These are phyloP conservation scores for Flaveria ramosissima DNA, from an alignment of 129 eudicot genomes.

Conservation along the genomic window DNA sequence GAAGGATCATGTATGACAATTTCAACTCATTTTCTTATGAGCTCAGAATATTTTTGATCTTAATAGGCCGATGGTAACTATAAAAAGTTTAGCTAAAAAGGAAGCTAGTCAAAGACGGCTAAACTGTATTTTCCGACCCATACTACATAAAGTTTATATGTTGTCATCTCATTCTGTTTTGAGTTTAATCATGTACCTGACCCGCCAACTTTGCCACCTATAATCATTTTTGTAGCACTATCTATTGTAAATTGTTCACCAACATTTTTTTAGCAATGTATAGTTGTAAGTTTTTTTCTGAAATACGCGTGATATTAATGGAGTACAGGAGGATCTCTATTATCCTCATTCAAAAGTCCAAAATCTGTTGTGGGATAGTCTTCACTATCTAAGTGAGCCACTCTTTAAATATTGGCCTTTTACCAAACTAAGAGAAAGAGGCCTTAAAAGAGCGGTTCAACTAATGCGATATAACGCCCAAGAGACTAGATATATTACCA, in stretches of 20 bases:
- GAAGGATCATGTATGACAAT: not conserved
- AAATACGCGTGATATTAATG: not conserved
- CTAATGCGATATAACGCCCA: constrained; percentile 63
- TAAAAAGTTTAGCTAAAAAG: not conserved
- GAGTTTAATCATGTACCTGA: too few relatives aligned
- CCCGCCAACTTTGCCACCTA: not conserved
- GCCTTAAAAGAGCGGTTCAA: constrained; percentile 47
- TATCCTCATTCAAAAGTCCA: constrained; percentile 61
- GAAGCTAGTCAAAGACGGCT: not conserved
- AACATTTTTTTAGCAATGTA: not conserved
- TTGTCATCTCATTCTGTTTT: too few relatives aligned
- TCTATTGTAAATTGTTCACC: not conserved
- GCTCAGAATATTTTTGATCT: not conserved
- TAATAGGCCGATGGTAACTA: not conserved
- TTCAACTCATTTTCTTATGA: not conserved
- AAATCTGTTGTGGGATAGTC: constrained; percentile 64
- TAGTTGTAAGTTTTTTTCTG: not conserved
- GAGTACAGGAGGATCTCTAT: constrained; percentile 59
- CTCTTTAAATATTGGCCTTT: constrained; percentile 64
- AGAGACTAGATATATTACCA: constrained; percentile 60
- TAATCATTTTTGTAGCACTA: not conserved
- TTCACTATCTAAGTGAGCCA: constrained; percentile 61
- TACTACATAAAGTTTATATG: not conserved
- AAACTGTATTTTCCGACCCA: not conserved
- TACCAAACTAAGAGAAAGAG: constrained; percentile 59